Evolutionary conservation across 768 basidiomycete genomes (phyloP), one percentile per base, ranked within the genome.

Genomic region (Leccinum broughii): DNA sequence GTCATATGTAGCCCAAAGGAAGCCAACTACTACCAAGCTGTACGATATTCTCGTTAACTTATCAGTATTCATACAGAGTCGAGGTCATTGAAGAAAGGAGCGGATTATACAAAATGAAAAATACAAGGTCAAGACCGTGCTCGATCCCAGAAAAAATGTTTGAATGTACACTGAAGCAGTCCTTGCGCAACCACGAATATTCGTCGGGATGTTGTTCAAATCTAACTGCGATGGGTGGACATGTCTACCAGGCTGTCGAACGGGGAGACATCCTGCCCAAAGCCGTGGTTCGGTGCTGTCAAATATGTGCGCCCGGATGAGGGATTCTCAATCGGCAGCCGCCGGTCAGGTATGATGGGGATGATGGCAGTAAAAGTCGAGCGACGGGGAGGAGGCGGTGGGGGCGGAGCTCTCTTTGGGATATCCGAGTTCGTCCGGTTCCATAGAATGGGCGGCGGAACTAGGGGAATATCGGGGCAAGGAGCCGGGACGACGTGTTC

Each of bases 151-250:
- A n/a, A n/a, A 46, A 37, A 46, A 37, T n/a, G 7, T 6, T 64
- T 39, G 66, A 20, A 34, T 86, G 85, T 68, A 77, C 75, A 72
- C 84, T 80, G 66, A 84, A 83, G 71, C 88, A 91, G 63, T 84
- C 86, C 62, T 78, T 85, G 72, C 88, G 89, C 75, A 84, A 78
- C 7, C 87, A 86, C 68, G 80, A 79, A 51, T 79, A 77, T 74
- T 89, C 85, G 48, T 89, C 85, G 48, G 84, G 84, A 68, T 85
- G 85, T 74, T 89, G 86, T 67, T 82, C 82, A 72, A 89, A 88
- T 51, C 80, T 77, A 24, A 62, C 69, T 46, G 66, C 89, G 88
- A 10, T 73, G 76, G 22, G 63, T 65, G 24, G 75, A 72, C 41
- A 82, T 70, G 62, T 89, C 86, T 32, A 76, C 75, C 41, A 80